These are phyloP conservation scores for Skeletonema marinoi DNA, from an alignment of 108 stramenopile genomes.

Conservation along the genomic window DNA sequence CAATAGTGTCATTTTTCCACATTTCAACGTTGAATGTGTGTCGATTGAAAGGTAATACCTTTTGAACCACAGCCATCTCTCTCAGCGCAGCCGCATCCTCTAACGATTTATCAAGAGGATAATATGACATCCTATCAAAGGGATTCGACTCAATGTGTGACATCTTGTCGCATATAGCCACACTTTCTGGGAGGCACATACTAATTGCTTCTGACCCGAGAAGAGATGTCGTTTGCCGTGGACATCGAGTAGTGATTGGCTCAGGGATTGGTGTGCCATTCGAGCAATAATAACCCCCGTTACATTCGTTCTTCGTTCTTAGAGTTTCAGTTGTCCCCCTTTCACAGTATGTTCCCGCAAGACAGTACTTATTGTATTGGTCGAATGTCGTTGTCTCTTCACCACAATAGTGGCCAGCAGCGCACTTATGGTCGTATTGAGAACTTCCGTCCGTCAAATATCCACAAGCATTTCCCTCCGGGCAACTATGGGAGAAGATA, in stretches of 20 bases:
- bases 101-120: slow-evolving; percentile 42
- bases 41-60: slow-evolving; percentile 64
- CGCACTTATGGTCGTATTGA: slow-evolving; percentile 70
- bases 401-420: slow-evolving; percentile 64
- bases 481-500: slow-evolving; percentile 50
- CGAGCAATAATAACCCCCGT: slow-evolving; percentile 71
- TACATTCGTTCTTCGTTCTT: slow-evolving; percentile 65
- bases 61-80: slow-evolving; percentile 68
- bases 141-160: slow-evolving; percentile 37
- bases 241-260: slow-evolving; percentile 53
- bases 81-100: slow-evolving; percentile 42
- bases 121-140: slow-evolving; percentile 57
- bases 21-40: slow-evolving; percentile 22
- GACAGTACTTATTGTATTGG: slow-evolving; percentile 58
- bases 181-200: slow-evolving; percentile 52
- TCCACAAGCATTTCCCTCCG: slow-evolving; percentile 77
- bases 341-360: slow-evolving; percentile 63
- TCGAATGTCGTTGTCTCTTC: slow-evolving; percentile 51
- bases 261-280: slow-evolving; percentile 53
- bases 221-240: slow-evolving; percentile 56
- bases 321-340: slow-evolving; percentile 59
- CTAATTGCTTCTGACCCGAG: slow-evolving; percentile 51
- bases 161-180: slow-evolving; percentile 84
- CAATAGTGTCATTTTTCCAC: slow-evolving; percentile 82
- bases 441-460: slow-evolving; percentile 58